Percentiles rank a stretch among this genome's conserved stretches.
Evolutionary conservation across 2,329 filamentous ascomycete species (phyloP).

Genomic region (Bipolaris bicolor): DNA sequence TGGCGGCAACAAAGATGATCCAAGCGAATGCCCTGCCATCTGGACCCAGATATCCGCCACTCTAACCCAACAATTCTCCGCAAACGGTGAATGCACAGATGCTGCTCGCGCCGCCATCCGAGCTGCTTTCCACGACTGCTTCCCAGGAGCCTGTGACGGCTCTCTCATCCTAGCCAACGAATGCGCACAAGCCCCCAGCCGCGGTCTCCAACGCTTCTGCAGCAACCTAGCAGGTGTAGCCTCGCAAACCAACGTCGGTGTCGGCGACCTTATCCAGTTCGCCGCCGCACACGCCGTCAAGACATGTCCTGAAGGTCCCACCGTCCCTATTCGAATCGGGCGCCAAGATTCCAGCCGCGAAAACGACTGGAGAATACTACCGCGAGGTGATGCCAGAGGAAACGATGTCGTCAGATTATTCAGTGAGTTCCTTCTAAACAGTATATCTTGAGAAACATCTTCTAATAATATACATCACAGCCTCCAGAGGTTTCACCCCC

Average conservation of each 20-base stretch:
- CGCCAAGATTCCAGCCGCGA: conserved; percentile 39
- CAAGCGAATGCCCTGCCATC: conserved; percentile 34
- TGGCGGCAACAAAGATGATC: conserved; percentile 5
- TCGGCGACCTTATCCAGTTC: conserved; percentile 47
- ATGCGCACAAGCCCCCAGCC: conserved; percentile 49
- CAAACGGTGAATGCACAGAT: conserved; percentile 45
- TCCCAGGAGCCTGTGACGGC: conserved; percentile 46
- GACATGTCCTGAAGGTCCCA: conserved; percentile 45
- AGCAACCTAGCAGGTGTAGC: conserved; percentile 50
- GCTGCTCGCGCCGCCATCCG: conserved; percentile 46
- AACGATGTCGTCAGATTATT: conserved; percentile 40
- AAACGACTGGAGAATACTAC: conserved; percentile 34
- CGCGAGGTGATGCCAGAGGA: conserved; percentile 21
- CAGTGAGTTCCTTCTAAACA: conserved; percentile 17
- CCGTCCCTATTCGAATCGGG: conserved; percentile 41
- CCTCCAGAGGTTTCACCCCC: conserved; percentile 46
- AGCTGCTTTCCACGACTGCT: conserved; percentile 46
- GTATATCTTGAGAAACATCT: too few species aligned
- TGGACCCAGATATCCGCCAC: conserved; percentile 43
- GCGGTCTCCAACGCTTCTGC: conserved; percentile 54
- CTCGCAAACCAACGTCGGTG: conserved; percentile 47
- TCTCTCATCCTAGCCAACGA: conserved; percentile 46
- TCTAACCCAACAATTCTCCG: conserved; percentile 42
- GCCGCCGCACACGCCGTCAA: conserved; percentile 48
- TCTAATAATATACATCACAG: conserved; percentile 8